Evolutionary conservation across 2,329 filamentous ascomycete species (phyloP).

Genomic region (Cercospora sp.): DNA sequence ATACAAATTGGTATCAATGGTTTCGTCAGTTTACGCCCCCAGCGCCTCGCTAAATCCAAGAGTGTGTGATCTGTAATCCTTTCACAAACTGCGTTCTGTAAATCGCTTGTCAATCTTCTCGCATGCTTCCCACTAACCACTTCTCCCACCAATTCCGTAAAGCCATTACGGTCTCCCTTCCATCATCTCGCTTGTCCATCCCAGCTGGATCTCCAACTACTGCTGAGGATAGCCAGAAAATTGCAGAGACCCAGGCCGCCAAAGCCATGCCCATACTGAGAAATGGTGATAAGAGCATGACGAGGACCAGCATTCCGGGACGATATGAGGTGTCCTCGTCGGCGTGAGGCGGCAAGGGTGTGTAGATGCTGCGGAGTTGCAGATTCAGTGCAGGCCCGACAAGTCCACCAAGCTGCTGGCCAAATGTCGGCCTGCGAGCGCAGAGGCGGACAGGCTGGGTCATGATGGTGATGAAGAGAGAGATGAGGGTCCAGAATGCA

Average conservation of each 20-base stretch:
- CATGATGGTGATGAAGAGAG: constrained; percentile 53
- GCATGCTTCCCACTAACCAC: constrained; percentile 48
- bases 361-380: constrained; percentile 52
- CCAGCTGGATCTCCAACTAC: constrained; percentile 64
- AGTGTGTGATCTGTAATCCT: background rate
- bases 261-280: constrained; percentile 58
- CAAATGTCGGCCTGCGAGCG: constrained; percentile 50
- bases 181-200: constrained; percentile 59
- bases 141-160: constrained; percentile 62
- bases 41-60: constrained; percentile 9
- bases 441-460: constrained; percentile 58
- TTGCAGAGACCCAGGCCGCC: constrained; percentile 59
- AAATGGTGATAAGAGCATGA: constrained; percentile 58
- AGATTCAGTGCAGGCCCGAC: constrained; percentile 57
- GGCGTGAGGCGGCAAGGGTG: constrained; percentile 36
- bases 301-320: constrained; percentile 49
- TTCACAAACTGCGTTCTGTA: background rate
- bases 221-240: constrained; percentile 56
- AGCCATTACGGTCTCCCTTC: constrained; percentile 58
- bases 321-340: constrained; percentile 43
- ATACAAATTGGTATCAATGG: constrained; percentile 8
- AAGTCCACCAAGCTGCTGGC: constrained; percentile 53
- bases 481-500: constrained; percentile 56
- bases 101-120: constrained; percentile 24
- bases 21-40: background rate